Base-by-base conservation (phyloP, 352 stramenopile species). In the Blastocystis sp. region DNA sequence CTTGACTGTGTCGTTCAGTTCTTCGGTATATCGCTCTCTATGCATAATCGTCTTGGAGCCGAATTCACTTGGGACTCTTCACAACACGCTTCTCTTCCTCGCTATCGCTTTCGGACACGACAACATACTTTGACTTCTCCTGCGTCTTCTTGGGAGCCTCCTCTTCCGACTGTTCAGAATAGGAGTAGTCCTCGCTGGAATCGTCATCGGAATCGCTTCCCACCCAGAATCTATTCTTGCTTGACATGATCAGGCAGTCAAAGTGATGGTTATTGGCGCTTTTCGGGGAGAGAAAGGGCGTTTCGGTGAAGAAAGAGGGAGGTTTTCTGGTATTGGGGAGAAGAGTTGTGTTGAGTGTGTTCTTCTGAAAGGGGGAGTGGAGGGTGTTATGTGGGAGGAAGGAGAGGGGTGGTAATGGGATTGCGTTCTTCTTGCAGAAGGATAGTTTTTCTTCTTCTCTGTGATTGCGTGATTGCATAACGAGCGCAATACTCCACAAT, bases 51-150 rank as follows among this genome's bases (percentile, higher is more conserved):
- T 45, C 3, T 2, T 54, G 24, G 3, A 11, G 3, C 2, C 66
- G 3, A 34, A 61, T 43, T 59, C 66, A 77, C 66, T 77, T 84
- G n/a, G 74, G 74, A 45, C 34, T 19, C 21, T 66, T 84, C 10
- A 84, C 74, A 57, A 84, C 52, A 28, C 74, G 59, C 43, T 84
- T 84, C 62, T 84, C 74, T 74, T 84, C 74, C 64, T 84, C 74
- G 45, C 66, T 77, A 48, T 77, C 66, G 66, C 66, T 77, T n/a
- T 77, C 66, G 21, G 66, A 77, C 14, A 60, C 34, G n/a, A 77
- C 42, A 17, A 77, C 66, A 54, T 77, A 77, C 52, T 77, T 77
- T 19, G 66, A 77, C 52, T 77, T 77, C 66, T 54, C 38, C 7
- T 21, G 19, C 19, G 66, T 19, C 19, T 77, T 77, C 38, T 60